Evolutionary conservation across 169 alveolate genomes (phyloP).

Genomic region (Eimeria praecox): DNA sequence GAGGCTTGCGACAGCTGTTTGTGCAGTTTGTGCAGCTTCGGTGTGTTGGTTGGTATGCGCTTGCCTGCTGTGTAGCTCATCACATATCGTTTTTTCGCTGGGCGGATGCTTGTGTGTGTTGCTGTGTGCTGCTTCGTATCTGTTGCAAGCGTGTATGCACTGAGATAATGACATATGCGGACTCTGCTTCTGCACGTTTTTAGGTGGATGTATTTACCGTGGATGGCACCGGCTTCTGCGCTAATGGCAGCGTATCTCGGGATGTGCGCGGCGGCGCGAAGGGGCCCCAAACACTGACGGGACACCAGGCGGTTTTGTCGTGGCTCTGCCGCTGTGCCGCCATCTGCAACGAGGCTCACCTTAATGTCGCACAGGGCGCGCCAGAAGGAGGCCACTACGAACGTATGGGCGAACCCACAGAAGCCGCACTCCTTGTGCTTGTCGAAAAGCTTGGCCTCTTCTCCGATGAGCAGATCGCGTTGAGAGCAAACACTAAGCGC

Average conservation of each 20-base stretch:
- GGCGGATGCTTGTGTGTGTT: background rate
- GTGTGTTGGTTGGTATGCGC: background rate
- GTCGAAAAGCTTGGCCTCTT: constrained; percentile 60
- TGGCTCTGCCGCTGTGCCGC: constrained; percentile 85
- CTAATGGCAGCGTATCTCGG: constrained; percentile 84
- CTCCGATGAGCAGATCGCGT: constrained; percentile 86
- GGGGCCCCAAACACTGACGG: constrained; percentile 81
- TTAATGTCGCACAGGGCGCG: constrained; percentile 74
- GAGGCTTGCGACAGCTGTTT: background rate
- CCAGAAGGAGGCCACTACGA: constrained; percentile 65
- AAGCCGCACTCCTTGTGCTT: constrained; percentile 88
- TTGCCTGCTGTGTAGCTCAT: background rate
- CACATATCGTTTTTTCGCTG: background rate
- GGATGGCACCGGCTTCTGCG: constrained; percentile 88
- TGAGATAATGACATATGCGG: background rate
- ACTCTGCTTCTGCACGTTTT: background rate
- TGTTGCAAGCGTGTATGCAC: background rate
- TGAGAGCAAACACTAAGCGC: constrained; percentile 85
- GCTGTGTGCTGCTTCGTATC: background rate
- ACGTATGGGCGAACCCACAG: constrained; percentile 94
- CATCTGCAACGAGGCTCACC: constrained; percentile 88
- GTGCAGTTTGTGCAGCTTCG: background rate
- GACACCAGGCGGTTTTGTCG: constrained; percentile 78
- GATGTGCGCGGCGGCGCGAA: constrained; percentile 72
- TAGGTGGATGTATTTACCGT: constrained; percentile 84